Evolutionary conservation across 2,329 filamentous ascomycete genomes (phyloP), one percentile per base, ranked within the genome.

Genomic region (Aspergillus hiratsukae): DNA sequence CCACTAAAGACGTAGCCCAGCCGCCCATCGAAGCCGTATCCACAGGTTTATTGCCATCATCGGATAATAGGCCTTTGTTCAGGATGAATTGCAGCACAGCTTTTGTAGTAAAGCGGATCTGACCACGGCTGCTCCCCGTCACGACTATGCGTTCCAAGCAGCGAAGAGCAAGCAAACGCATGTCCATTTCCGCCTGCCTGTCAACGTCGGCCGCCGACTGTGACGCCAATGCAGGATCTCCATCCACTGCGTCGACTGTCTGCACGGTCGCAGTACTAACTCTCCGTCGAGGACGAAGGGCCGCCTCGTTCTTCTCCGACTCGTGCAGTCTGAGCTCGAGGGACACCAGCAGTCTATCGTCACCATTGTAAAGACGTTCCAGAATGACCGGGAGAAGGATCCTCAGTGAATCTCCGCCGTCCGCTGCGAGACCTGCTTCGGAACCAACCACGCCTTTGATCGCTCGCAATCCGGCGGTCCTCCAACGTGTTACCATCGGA

Each of bases 111-210:
- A 84, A 79, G 55, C 91, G 86, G 48, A 96, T 87, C 71, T 97
- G 93, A 8, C 86, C 82, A 54, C 90, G 82, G 67, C 91, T 96
- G 60, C 91, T 91, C 25, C 75, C 76, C 8, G 87, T 85, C 29
- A 89, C 81, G 66, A 96, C 96, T 49, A 97, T 89, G 65, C 88
- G 87, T 74, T 93, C 90, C 54, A 99, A 77, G 69, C 91, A 95
- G 66, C 91, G 87, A 64, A 96, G 80, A 4, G 94, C 93, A 60
- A 95, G 78, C 7, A 95, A 80, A 28, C 89, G 89, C 17, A 91
- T 91, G 68, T 95, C 89, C 75, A 96, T 87, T 73, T 97, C 92
- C 1, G 91, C 92, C 58, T 94, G 78, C 71, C 88, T 90, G 74
- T 97, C 94, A 27, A 91, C 91, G 69, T 97, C 93, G 25, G 87